These are phyloP conservation scores for Ustilago sp. DNA, from an alignment of 1,284 basidiomycete species.

Conservation along the genomic window DNA sequence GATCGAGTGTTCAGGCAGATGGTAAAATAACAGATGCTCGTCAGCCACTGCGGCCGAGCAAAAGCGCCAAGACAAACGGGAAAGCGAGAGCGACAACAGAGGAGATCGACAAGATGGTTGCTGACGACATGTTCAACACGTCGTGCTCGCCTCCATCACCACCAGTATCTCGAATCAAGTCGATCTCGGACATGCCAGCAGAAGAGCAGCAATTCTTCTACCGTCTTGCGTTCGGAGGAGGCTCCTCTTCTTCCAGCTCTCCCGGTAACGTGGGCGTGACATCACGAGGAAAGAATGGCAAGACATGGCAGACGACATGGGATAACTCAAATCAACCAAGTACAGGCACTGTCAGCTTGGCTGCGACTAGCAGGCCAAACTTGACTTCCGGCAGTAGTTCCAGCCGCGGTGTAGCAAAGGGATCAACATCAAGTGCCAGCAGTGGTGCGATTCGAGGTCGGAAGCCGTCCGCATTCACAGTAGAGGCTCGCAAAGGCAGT, in stretches of 20 bases:
- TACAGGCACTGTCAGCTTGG: not conserved
- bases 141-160: conserved; percentile 33
- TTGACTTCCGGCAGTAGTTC: not conserved
- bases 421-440: not conserved
- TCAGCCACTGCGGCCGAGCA: conserved; percentile 1
- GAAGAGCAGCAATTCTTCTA: conserved; percentile 34
- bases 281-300: conserved; percentile 27
- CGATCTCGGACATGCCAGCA: conserved; percentile 40
- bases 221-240: conserved; percentile 37
- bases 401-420: not conserved
- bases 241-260: conserved; percentile 6
- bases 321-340: not conserved
- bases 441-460: conserved; percentile 15
- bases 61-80: conserved; percentile 5
- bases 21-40: not conserved
- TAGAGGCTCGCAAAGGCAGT: conserved; percentile 7
- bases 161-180: conserved; percentile 16
- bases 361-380: conserved; percentile 6
- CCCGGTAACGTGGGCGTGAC: conserved; percentile 13
- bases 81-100: not conserved
- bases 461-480: not conserved
- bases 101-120: not conserved
- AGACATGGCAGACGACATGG: conserved; percentile 51
- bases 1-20: conserved; percentile 2
- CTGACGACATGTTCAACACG: conserved; percentile 21